Base-by-base conservation (phyloP, 495 filamentous ascomycete species). In the Penicillium macrosclerotiorum region DNA sequence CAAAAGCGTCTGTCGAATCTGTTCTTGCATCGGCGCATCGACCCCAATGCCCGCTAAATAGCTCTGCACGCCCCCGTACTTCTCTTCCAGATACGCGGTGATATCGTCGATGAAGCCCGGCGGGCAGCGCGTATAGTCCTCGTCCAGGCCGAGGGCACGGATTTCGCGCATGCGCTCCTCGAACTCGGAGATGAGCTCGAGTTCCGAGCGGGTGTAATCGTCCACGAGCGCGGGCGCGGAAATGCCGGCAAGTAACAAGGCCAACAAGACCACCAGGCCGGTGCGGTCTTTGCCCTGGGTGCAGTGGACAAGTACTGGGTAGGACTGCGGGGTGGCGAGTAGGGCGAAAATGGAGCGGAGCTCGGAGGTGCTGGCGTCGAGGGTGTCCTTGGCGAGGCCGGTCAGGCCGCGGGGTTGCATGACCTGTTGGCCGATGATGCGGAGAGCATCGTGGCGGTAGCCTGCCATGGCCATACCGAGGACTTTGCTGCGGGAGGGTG, bases 251-350 rank as follows among this genome's bases (percentile, higher is more conserved):
- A 86, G 61, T 22, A 90, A 58, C 1, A 91, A 63, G 0, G 77
- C 54, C 14, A 94, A 69, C 8, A 83, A 64, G n/a, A 88, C 63
- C 17, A 87, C 69, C 2, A 93, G 68, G 0, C 90, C 90, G 0
- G 89, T 93, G 0, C 88, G 79, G 59, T 94, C 90, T 56, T 95
- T 95, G 26, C 90, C 90, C 58, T 93, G 87, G 3, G 88, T 90
- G 67, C 90, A 94, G 69, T 93, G 89, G 4, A 91, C 58, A 3
- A 92, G 59, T 4, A 81, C 47, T 0, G 88, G 87, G 30, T 83
- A 83, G 12, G 73, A 64, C 3, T 52, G 45, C 4, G 68, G 51
- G 3, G 70, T 51, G 6, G 72, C 69, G 24, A 80, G 61, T 8
- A 79, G 37, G 4, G 76, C 70, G 32, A 85, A 81, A 6, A 79